phyloP scores from a whole-genome alignment of 768 basidiomycete genomes.

The Cystofilobasidium capitatum region DNA sequence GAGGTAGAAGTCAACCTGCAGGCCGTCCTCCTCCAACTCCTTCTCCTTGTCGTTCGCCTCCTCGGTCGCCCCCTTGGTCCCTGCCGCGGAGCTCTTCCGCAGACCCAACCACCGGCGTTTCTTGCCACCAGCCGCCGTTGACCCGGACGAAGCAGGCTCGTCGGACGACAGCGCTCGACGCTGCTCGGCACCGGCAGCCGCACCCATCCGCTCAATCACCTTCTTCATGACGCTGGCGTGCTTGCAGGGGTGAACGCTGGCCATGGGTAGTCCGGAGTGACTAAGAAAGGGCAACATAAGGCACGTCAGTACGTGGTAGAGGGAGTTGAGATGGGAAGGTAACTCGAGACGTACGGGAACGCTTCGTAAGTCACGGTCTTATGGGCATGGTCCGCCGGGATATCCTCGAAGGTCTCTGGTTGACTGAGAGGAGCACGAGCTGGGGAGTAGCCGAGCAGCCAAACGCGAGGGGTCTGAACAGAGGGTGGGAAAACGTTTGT shows the following conservation, averaged over 20 bases:
- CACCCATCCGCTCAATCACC: slow-evolving; percentile 29
- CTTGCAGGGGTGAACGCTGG: slow-evolving; percentile 22
- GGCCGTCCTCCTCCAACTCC: slow-evolving; percentile 65
- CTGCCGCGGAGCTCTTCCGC: slow-evolving; percentile 58
- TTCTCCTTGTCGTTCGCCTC: slow-evolving; percentile 43
- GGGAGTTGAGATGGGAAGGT: slow-evolving; percentile 31
- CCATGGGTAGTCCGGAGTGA: slow-evolving; percentile 19
- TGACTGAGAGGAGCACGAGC: slow-evolving; percentile 59
- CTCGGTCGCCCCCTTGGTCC: slow-evolving; percentile 48
- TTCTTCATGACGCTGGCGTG: slow-evolving; percentile 98
- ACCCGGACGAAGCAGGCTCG: background rate
- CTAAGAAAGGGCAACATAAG: background rate
- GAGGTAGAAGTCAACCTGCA: slow-evolving; percentile 89
- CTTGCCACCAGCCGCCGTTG: background rate
- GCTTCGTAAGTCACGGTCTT: slow-evolving; percentile 98
- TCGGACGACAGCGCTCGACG: slow-evolving; percentile 13
- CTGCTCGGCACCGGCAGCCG: slow-evolving; percentile 15
- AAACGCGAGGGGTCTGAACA: slow-evolving; percentile 96
- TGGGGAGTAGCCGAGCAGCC: slow-evolving; percentile 84
- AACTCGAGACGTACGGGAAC: slow-evolving; percentile 95
- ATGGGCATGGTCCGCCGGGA: slow-evolving; percentile 91
- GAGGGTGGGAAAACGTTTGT: too few relatives aligned
- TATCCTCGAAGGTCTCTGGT: slow-evolving; percentile 88
- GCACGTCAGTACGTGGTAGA: background rate
- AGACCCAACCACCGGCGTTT: slow-evolving; percentile 62